Percentiles rank a stretch among this genome's conserved stretches.
phyloP scores from a whole-genome alignment of 805 yeast species.

The Wickerhamiella qilinensis region DNA sequence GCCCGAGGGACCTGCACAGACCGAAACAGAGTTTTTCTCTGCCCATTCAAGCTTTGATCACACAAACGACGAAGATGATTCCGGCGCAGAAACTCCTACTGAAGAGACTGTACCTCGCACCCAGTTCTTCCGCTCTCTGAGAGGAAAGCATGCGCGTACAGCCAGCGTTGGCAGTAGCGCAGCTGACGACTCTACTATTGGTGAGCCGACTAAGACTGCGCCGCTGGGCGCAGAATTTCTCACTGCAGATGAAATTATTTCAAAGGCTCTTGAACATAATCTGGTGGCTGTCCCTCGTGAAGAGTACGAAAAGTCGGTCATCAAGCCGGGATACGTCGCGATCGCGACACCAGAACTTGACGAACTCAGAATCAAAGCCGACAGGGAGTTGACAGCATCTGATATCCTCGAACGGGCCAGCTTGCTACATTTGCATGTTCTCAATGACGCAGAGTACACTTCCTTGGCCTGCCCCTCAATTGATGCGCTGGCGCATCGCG shows the following conservation, averaged over 20 bases:
- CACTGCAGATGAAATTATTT: not conserved
- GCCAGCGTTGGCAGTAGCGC: not conserved
- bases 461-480: not conserved
- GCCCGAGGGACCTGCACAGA: not conserved
- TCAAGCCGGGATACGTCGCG: not conserved
- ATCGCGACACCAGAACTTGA: not conserved
- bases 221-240: not conserved
- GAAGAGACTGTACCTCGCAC: not conserved
- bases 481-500: not conserved
- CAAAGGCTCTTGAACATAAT: not conserved
- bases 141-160: not conserved
- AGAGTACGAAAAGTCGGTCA: not conserved
- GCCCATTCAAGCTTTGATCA: not conserved
- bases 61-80: not conserved
- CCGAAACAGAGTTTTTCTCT: constrained; percentile 1
- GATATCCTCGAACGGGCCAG: not conserved
- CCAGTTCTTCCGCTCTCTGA: not conserved
- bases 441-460: constrained; percentile 1
- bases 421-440: not conserved
- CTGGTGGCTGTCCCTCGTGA: not conserved
- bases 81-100: constrained; percentile 1
- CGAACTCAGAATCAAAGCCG: not conserved
- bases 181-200: not conserved
- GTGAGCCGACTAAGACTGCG: not conserved
- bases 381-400: not conserved